A percentile compares a stretch with the other conserved stretches of the same genome.
These are phyloP conservation scores for Margaritispora aquatica DNA, from an alignment of 495 filamentous ascomycete species.

Conservation along the genomic window DNA sequence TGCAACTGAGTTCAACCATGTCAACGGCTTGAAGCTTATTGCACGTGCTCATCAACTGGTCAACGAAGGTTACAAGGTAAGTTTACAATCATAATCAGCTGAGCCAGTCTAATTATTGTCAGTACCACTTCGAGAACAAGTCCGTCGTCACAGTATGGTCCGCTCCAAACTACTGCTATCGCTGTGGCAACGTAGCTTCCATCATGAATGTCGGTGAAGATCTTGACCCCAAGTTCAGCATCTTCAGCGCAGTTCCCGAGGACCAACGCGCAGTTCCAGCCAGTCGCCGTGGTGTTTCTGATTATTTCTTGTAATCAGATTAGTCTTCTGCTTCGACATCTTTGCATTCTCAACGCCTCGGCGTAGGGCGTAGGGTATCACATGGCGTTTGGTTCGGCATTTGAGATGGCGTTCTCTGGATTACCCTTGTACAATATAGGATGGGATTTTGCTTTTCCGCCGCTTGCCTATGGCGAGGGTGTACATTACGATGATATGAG, in stretches of 20 bases:
- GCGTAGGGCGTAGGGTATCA: not conserved
- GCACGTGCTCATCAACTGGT: constrained; percentile 95
- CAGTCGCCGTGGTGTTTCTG: constrained; percentile 72
- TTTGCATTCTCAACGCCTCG: not conserved
- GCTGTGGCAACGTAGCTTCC: constrained; percentile 93
- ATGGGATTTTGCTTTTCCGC: not conserved
- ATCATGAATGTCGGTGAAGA: constrained; percentile 92
- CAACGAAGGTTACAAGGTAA: constrained; percentile 94
- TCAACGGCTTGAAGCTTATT: constrained; percentile 91
- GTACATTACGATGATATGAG: not conserved
- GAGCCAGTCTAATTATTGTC: constrained; percentile 13
- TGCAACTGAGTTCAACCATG: constrained; percentile 97
- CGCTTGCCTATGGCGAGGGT: not conserved
- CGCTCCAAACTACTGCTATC: constrained; percentile 98
- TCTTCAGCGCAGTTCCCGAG: constrained; percentile 92
- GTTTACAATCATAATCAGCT: not conserved
- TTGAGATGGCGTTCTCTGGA: not conserved
- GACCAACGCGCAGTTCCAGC: constrained; percentile 81
- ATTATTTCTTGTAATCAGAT: constrained; percentile 84
- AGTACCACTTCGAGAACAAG: constrained; percentile 92
- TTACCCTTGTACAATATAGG: not conserved
- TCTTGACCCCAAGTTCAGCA: constrained; percentile 80
- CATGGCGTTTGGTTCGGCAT: not conserved
- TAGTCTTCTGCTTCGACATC: not conserved
- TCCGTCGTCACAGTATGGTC: constrained; percentile 99